These are phyloP conservation scores for Kwoniella botswanensis DNA, from an alignment of 768 basidiomycete species.

Conservation along the genomic window DNA sequence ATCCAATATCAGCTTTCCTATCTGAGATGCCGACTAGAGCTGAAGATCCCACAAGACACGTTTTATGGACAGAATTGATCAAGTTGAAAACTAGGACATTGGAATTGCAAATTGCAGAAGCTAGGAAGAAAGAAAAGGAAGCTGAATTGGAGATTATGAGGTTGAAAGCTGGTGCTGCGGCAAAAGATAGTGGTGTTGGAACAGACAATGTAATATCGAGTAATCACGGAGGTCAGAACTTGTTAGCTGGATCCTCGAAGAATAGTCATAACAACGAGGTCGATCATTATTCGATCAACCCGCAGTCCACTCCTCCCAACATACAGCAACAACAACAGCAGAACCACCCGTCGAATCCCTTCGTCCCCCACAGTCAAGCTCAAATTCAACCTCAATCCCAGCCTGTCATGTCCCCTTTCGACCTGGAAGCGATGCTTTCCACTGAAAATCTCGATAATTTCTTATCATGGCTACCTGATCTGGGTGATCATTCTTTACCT, in stretches of 20 bases:
- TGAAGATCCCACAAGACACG: slow-evolving; percentile 40
- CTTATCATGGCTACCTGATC: slow-evolving; percentile 49
- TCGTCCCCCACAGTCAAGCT: too few species aligned
- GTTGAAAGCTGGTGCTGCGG: slow-evolving; percentile 30
- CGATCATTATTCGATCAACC: not conserved
- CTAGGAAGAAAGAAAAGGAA: slow-evolving; percentile 50
- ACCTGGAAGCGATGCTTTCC: slow-evolving; percentile 46
- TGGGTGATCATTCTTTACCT: slow-evolving; percentile 19
- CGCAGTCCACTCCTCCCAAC: not conserved
- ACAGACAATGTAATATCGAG: not conserved
- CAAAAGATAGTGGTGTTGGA: not conserved
- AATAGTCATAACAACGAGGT: not conserved
- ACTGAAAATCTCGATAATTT: slow-evolving; percentile 36
- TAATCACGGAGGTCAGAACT: not conserved
- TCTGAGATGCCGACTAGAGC: slow-evolving; percentile 38
- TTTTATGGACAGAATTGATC: slow-evolving; percentile 47
- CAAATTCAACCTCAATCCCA: slow-evolving; percentile 3
- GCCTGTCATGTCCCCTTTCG: slow-evolving; percentile 39
- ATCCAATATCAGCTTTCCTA: slow-evolving; percentile 29
- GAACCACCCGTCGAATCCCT: too few species aligned
- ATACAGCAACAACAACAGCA: too few species aligned
- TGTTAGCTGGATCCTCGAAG: not conserved
- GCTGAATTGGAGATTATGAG: slow-evolving; percentile 49
- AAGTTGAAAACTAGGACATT: slow-evolving; percentile 40
- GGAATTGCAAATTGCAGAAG: slow-evolving; percentile 55